Base-by-base conservation (phyloP, 805 yeast species). In the Candida schatavii region DNA sequence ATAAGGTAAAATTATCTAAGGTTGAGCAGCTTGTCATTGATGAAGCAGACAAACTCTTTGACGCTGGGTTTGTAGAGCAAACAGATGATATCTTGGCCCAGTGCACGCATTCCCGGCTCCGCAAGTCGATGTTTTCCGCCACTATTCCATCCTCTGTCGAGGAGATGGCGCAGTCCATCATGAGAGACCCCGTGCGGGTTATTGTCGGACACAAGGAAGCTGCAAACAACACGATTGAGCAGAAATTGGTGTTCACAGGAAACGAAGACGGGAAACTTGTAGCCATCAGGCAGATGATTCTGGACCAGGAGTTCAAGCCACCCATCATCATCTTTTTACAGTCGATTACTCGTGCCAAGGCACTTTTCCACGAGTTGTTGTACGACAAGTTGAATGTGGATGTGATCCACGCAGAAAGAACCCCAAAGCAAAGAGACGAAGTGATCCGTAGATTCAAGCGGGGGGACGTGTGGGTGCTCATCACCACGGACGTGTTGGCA, bases 391-490 rank as follows among this genome's bases (percentile, higher is more conserved):
- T 93, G 48, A 91, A 89, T 54, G 97, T 93, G 33, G 99, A 91
- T 58, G 97, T 88, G 14, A 89, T 93, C 37, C 98, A 93, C 59
- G 93, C 97, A 1, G 98, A 93, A 53, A 81, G 95, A 62, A 85
- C 97, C 0, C 88, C 84, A 41, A 74, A 77, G 25, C 98, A 93
- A 66, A 79, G 99, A 67, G 88, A 87, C 45, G 81, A 79, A 31
- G 85, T 85, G 15, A 86, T 93, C 46, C 86, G 86, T 56, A 72
- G 85, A 50, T 93, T 93, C 68, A 87, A 81, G 61, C 77, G 75
- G 42, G 99, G 99, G 21, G 95, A 91, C 23, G 73, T 90, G 23
- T 93, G 99, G 99, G 95, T 93, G 35, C 73, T 93, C 48, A 91
- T 93, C 41, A 89, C 97, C 61, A 93, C 99, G 0, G 99, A 93